Evolutionary conservation across 2,329 filamentous ascomycete genomes (phyloP).

Genomic region (Trichoderma sp.): DNA sequence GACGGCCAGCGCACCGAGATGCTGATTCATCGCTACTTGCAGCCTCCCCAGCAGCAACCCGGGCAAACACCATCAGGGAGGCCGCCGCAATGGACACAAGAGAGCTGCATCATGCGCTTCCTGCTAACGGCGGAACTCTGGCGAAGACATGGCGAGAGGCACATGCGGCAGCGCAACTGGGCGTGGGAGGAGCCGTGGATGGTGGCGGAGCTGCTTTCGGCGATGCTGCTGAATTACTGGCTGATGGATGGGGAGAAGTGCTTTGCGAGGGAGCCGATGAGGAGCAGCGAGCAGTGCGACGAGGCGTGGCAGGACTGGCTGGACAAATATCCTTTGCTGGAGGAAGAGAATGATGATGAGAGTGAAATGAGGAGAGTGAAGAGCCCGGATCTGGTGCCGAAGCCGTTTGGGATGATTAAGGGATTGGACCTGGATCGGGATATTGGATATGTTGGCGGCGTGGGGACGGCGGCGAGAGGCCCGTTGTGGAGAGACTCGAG

Average conservation of each 20-base stretch:
- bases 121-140: constrained; percentile 36
- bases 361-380: neutral
- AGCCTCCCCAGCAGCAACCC: neutral
- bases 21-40: neutral
- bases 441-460: constrained; percentile 38
- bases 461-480: constrained; percentile 31
- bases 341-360: constrained; percentile 7
- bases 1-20: neutral
- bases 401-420: constrained; percentile 30
- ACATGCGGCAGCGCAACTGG: constrained; percentile 35
- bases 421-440: constrained; percentile 33
- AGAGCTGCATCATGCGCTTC: constrained; percentile 33
- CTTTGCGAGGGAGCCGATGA: constrained; percentile 24
- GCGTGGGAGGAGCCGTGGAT: constrained; percentile 29
- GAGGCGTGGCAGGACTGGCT: constrained; percentile 40
- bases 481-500: constrained; percentile 5
- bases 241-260: constrained; percentile 33
- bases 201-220: constrained; percentile 34
- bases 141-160: constrained; percentile 30
- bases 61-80: neutral
- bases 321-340: constrained; percentile 32
- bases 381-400: constrained; percentile 29
- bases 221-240: constrained; percentile 31
- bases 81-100: neutral
- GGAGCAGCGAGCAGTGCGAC: constrained; percentile 32